Conservation (phyloP, 495 filamentous ascomycete species). For the Penicillium cosmopolitanum region DNA sequence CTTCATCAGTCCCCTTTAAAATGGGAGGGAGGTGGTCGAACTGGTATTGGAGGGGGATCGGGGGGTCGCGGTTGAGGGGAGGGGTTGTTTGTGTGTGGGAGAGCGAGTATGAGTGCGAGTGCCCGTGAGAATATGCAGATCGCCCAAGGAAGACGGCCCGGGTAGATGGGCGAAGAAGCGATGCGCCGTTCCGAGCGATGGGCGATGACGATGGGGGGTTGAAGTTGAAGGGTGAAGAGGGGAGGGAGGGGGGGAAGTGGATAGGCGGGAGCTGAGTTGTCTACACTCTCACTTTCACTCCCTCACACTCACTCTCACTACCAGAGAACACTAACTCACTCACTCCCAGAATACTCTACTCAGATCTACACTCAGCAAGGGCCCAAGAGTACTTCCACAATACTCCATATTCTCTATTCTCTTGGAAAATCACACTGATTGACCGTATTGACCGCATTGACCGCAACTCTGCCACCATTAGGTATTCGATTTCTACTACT, state of each 20-base stretch:
- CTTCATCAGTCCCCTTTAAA: conserved; percentile 39
- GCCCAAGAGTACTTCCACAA: neutral
- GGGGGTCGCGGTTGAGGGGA: neutral
- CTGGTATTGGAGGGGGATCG: conserved; percentile 2
- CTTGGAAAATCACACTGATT: neutral
- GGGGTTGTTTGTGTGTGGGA: conserved; percentile 30
- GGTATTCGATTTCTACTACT: neutral
- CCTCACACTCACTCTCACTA: neutral
- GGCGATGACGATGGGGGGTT: neutral
- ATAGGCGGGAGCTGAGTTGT: conserved; percentile 21
- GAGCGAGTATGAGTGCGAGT: conserved; percentile 9
- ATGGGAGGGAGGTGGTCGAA: conserved; percentile 14
- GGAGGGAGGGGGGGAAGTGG: conserved; percentile 25
- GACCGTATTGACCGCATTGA: neutral
- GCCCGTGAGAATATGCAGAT: conserved; percentile 24
- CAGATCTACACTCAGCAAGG: too few species aligned
- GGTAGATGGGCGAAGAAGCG: neutral
- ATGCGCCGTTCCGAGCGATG: conserved; percentile 3
- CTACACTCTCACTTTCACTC: neutral
- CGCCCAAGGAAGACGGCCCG: conserved; percentile 14
- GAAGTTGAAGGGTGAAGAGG: conserved; percentile 15
- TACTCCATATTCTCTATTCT: neutral
- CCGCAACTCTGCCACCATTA: neutral
- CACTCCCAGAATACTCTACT: too few species aligned
- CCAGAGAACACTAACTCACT: too few species aligned